These are phyloP conservation scores for Ulota crispa DNA, from an alignment of 225 moss, liverwort and hornwort genomes.

Conservation along the genomic window DNA sequence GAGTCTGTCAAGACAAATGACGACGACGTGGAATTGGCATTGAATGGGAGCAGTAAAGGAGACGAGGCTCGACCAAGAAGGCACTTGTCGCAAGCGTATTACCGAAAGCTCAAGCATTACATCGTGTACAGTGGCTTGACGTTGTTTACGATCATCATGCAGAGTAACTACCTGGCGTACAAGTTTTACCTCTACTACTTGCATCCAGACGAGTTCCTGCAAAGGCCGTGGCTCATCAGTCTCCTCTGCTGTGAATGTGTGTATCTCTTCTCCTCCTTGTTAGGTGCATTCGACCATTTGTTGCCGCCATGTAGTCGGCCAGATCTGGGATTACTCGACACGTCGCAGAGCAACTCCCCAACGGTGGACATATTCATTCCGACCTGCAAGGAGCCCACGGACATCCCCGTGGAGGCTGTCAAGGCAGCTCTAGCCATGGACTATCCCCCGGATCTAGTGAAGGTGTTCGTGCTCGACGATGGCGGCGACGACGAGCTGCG, in stretches of 20 bases:
- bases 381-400: conserved; percentile 25
- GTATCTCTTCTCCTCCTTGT: neutral
- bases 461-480: conserved; percentile 24
- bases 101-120: neutral
- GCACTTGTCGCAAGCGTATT: neutral
- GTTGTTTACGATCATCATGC: neutral
- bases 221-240: conserved; percentile 2
- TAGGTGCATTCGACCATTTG: conserved; percentile 19
- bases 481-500: conserved; percentile 25
- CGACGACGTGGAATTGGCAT: neutral
- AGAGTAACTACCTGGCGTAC: conserved; percentile 24
- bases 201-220: neutral
- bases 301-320: conserved; percentile 24
- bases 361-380: conserved; percentile 30
- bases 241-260: conserved; percentile 22
- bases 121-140: neutral
- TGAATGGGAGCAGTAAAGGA: neutral
- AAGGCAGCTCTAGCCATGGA: conserved; percentile 25
- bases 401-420: conserved; percentile 21
- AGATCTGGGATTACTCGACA: conserved; percentile 18
- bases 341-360: neutral
- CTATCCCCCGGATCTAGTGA: conserved; percentile 9
- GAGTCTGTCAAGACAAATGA: neutral
- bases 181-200: conserved; percentile 10
- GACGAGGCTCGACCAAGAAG: neutral